Evolutionary conservation across 2,329 filamentous ascomycete genomes (phyloP).

Genomic region (Diplodia mutila): DNA sequence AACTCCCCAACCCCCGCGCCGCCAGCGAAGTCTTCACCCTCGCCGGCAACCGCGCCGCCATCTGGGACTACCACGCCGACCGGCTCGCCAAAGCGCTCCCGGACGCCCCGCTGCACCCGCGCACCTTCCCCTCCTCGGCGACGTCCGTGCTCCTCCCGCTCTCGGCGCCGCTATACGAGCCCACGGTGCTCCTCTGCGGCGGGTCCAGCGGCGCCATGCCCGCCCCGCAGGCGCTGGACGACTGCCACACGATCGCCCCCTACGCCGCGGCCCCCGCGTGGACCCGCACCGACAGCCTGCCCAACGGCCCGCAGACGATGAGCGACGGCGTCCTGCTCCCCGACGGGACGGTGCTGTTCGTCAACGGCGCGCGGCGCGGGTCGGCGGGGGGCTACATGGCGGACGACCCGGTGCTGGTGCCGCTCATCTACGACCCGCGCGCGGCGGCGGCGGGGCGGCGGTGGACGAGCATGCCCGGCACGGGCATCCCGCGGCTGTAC

Average conservation of each 20-base stretch:
- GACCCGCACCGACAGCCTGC: not conserved
- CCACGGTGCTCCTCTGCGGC: slow-evolving; percentile 24
- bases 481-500: slow-evolving; percentile 49
- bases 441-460: not conserved
- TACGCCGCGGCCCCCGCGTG: not conserved
- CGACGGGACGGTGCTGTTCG: slow-evolving; percentile 16
- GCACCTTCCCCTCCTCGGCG: slow-evolving; percentile 23
- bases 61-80: slow-evolving; percentile 23
- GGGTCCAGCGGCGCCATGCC: slow-evolving; percentile 22
- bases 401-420: slow-evolving; percentile 14
- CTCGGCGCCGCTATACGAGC: not conserved
- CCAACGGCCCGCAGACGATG: slow-evolving; percentile 23
- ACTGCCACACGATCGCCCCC: slow-evolving; percentile 23
- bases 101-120: not conserved
- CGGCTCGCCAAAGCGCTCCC: slow-evolving; percentile 21
- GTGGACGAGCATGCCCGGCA: slow-evolving; percentile 27
- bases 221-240: slow-evolving; percentile 19
- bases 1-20: slow-evolving; percentile 21
- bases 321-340: slow-evolving; percentile 18
- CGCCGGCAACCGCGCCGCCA: slow-evolving; percentile 20
- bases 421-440: slow-evolving; percentile 18
- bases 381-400: slow-evolving; percentile 20
- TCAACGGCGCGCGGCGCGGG: slow-evolving; percentile 24
- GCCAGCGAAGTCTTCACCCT: slow-evolving; percentile 25
- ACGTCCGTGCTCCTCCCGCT: slow-evolving; percentile 23